Conservation (phyloP, 805 yeast species). For the Hanseniaspora hatyaiensis region DNA sequence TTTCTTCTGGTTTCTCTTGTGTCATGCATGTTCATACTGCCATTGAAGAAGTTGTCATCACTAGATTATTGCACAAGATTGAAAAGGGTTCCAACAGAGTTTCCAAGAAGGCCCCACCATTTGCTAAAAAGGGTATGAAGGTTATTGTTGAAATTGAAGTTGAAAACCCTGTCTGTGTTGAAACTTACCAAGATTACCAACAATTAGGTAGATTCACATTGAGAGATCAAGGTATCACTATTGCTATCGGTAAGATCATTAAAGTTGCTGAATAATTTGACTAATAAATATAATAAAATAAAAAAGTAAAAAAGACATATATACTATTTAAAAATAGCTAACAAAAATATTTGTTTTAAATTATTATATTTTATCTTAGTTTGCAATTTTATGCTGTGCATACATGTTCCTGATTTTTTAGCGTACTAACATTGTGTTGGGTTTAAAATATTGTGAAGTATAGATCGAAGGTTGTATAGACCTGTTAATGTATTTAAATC, state of each 20-base stretch:
- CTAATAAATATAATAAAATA: background rate
- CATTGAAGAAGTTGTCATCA: conserved; percentile 82
- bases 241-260: conserved; percentile 96
- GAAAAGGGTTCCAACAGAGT: conserved; percentile 95
- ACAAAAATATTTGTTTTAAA: background rate
- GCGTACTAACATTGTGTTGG: no score
- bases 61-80: conserved; percentile 76
- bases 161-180: conserved; percentile 81
- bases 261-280: conserved; percentile 49
- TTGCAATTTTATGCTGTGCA: no score
- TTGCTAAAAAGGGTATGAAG: conserved; percentile 98
- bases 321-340: background rate
- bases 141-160: conserved; percentile 84
- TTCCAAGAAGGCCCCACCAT: conserved; percentile 94
- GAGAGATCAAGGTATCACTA: conserved; percentile 96
- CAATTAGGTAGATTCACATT: conserved; percentile 96
- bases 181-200: conserved; percentile 81
- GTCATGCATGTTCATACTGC: conserved; percentile 99
- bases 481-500: conserved; percentile 1
- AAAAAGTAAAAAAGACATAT: background rate
- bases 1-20: conserved; percentile 92
- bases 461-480: background rate
- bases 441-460: no score
- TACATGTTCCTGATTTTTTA: no score
- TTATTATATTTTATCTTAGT: no score